Conservation (phyloP, 306 rosid species). For the Quercus agrifolia region DNA sequence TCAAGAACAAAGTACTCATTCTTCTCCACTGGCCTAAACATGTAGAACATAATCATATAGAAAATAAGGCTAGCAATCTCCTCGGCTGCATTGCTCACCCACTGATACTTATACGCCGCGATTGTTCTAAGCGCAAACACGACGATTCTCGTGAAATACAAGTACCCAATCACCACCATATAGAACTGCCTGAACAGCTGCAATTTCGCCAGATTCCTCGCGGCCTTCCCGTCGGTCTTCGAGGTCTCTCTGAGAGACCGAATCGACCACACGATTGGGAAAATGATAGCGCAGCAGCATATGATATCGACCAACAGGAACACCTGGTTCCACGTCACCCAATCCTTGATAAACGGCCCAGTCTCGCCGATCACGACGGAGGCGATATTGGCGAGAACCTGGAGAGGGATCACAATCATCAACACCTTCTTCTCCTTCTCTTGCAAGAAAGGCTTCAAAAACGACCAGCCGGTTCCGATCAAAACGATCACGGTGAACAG, state of each 20-base stretch:
- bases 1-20: conserved; percentile 87
- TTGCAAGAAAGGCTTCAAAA: conserved; percentile 75
- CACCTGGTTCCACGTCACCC: conserved; percentile 95
- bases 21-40: conserved; percentile 91
- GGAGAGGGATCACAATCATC: conserved; percentile 88
- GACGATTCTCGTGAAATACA: conserved; percentile 76
- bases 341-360: conserved; percentile 86
- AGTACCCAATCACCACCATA: conserved; percentile 82
- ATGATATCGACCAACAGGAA: conserved; percentile 86
- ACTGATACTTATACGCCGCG: conserved; percentile 87
- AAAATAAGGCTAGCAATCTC: conserved; percentile 74
- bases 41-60: conserved; percentile 78
- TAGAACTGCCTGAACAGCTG: conserved; percentile 89
- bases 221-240: conserved; percentile 89
- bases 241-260: conserved; percentile 81
- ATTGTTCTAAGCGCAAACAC: conserved; percentile 88
- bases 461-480: conserved; percentile 93
- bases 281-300: conserved; percentile 90
- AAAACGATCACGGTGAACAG: conserved; percentile 75
- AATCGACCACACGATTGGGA: conserved; percentile 94
- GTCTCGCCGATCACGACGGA: conserved; percentile 90
- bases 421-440: conserved; percentile 86
- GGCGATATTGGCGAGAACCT: conserved; percentile 83
- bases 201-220: conserved; percentile 72
- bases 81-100: conserved; percentile 93